Conservation (phyloP, 176 grass and related monocot genomes). For the Zea luxurians region DNA sequence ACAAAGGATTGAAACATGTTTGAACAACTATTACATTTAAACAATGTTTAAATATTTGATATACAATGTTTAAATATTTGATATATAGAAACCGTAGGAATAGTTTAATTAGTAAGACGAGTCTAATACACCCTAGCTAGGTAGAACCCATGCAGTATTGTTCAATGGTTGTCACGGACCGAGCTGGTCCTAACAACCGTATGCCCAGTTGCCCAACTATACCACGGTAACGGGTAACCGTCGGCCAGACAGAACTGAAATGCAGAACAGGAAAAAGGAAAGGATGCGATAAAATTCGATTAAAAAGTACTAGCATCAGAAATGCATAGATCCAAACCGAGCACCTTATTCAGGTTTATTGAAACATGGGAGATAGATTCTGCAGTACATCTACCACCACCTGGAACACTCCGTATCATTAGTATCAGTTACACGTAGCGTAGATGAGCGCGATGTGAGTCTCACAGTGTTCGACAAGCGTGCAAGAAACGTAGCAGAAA, state of each 20-base stretch:
- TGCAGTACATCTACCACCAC: slow-evolving; percentile 6
- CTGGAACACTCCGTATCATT: slow-evolving; percentile 23
- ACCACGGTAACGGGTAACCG: slow-evolving; percentile 57
- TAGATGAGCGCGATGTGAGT: background rate
- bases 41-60: no score
- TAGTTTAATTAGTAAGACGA: no score
- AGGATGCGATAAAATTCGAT: background rate
- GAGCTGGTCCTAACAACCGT: no score
- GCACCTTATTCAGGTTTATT: slow-evolving; percentile 29
- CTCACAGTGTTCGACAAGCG: slow-evolving; percentile 14
- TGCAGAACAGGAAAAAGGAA: background rate
- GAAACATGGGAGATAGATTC: background rate
- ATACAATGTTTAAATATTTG: no score
- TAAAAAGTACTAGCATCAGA: background rate
- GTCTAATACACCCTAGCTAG: no score
- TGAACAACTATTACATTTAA: no score
- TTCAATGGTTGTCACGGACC: no score
- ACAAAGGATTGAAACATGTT: no score
- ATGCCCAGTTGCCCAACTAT: background rate
- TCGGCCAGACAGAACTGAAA: background rate
- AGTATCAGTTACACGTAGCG: slow-evolving; percentile 7
- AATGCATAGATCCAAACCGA: background rate
- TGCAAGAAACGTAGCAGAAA: slow-evolving; percentile 11
- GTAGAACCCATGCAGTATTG: no score
- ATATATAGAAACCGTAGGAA: no score